Conservation (phyloP, 1,284 basidiomycete species). For the Polyporus tsugae region DNA sequence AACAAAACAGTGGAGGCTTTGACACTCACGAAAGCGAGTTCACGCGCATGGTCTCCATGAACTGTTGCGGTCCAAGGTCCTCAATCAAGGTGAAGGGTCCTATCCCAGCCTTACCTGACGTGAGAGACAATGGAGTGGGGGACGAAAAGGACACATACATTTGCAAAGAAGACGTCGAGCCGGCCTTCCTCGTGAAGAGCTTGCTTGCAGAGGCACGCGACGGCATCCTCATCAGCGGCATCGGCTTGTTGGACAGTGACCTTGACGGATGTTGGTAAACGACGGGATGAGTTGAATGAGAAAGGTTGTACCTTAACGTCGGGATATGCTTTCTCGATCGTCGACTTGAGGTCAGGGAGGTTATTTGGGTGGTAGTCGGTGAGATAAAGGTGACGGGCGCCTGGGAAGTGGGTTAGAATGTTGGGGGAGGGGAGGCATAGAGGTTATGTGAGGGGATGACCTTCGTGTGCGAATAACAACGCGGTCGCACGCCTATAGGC, state of each 20-base stretch:
- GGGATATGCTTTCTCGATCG: constrained; percentile 75
- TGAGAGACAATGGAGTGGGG: not conserved
- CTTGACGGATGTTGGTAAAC: constrained; percentile 46
- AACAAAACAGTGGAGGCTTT: constrained; percentile 38
- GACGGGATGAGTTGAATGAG: not conserved
- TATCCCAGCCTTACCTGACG: constrained; percentile 64
- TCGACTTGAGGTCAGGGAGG: constrained; percentile 75
- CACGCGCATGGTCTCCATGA: constrained; percentile 81
- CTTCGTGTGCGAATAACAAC: constrained; percentile 83
- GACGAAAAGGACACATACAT: constrained; percentile 59
- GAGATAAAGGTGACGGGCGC: constrained; percentile 86
- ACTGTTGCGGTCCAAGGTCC: constrained; percentile 70
- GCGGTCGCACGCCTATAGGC: constrained; percentile 75
- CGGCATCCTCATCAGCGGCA: constrained; percentile 82
- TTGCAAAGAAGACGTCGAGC: constrained; percentile 95
- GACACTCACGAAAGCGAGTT: constrained; percentile 80
- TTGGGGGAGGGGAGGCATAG: constrained; percentile 11
- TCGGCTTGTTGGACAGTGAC: constrained; percentile 80
- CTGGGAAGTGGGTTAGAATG: constrained; percentile 47
- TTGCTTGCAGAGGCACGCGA: constrained; percentile 74
- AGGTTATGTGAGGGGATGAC: constrained; percentile 46
- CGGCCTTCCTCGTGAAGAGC: constrained; percentile 84
- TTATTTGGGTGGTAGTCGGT: constrained; percentile 81
- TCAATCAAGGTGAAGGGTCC: constrained; percentile 56
- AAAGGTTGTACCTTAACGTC: constrained; percentile 74